phyloP scores from a whole-genome alignment of 1,284 basidiomycete genomes.

The Cryptococcus neoformans region DNA sequence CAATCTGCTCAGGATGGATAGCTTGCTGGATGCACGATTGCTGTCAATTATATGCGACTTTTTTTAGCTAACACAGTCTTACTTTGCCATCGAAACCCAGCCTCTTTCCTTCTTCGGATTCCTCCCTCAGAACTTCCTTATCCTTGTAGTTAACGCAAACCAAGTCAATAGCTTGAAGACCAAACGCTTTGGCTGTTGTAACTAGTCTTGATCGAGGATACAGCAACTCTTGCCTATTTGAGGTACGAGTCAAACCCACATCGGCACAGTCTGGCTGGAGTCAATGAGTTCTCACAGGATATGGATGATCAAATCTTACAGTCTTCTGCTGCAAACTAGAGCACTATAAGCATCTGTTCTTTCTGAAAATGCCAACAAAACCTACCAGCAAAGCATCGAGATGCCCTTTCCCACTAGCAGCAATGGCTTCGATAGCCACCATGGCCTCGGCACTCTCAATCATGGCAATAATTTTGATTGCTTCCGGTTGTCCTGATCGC shows the following conservation, averaged over 20 bases:
- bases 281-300: background rate
- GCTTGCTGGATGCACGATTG: conserved; percentile 64
- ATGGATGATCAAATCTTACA: conserved; percentile 54
- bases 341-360: conserved; percentile 58
- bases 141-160: conserved; percentile 89
- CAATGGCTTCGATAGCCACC: conserved; percentile 36
- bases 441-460: conserved; percentile 70
- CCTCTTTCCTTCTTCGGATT: conserved; percentile 71
- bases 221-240: conserved; percentile 69
- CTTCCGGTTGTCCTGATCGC: conserved; percentile 25
- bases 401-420: conserved; percentile 34
- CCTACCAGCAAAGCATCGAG: conserved; percentile 36
- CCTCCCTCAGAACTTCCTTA: conserved; percentile 62
- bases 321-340: conserved; percentile 84
- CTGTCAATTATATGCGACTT: background rate
- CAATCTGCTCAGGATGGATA: conserved; percentile 85
- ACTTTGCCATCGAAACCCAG: conserved; percentile 86
- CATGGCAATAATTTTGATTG: conserved; percentile 66
- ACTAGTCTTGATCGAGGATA: conserved; percentile 83
- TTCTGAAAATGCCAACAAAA: background rate
- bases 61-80: conserved; percentile 6
- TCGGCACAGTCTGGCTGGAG: conserved; percentile 62
- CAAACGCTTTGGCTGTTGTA: conserved; percentile 78
- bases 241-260: conserved; percentile 77
- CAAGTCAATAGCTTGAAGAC: conserved; percentile 85